Evolutionary conservation across 768 basidiomycete genomes (phyloP), one percentile per base, ranked within the genome.

Genomic region (Wakefieldia striispora): DNA sequence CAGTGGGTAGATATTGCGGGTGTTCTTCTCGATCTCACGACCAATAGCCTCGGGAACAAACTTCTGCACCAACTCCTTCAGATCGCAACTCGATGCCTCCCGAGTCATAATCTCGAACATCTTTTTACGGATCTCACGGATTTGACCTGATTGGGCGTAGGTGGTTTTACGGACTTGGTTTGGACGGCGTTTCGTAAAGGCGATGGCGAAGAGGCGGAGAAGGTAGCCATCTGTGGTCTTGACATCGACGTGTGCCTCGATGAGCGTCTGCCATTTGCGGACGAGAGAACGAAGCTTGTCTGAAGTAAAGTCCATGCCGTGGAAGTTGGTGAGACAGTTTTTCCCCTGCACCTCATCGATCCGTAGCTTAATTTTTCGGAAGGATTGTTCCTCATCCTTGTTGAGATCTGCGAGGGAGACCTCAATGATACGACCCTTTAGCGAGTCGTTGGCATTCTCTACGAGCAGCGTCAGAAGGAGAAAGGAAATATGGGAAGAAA

Each of bases 241-340:
- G 63, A 99, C 94, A 68, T 99, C 97, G 69, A 97, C 90, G 71
- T 94, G 91, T 34, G 97, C 97, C 76, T 98, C 97, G 64, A 99
- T 95, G 67, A 98, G 88, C 17, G 95, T 85, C 76, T 98, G 97
- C 97, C 97, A 99, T 77, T 98, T 99, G 72, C 95, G 91, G 63
- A 99, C 97, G 67, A 99, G 94, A 43, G 97, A 98, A 49, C 97
- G 94, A 59, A 98, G 87, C 76, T 98, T 98, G 85, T 99, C 97
- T 51, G 95, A 97, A 55, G 97, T 98, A 78, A 99, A 97, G 78
- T 95, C 92, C 95, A 99, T 98, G 71, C 97, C 97, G 74, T 95
- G 90, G 91, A 99, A 99, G 75, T 95, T 95, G 71, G 97, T 98
- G 48, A 98, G 82, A 80, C 94, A 97, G 81, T 93, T 97, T 81